Evolutionary conservation across 768 basidiomycete genomes (phyloP).

Genomic region (Boletus sp.): DNA sequence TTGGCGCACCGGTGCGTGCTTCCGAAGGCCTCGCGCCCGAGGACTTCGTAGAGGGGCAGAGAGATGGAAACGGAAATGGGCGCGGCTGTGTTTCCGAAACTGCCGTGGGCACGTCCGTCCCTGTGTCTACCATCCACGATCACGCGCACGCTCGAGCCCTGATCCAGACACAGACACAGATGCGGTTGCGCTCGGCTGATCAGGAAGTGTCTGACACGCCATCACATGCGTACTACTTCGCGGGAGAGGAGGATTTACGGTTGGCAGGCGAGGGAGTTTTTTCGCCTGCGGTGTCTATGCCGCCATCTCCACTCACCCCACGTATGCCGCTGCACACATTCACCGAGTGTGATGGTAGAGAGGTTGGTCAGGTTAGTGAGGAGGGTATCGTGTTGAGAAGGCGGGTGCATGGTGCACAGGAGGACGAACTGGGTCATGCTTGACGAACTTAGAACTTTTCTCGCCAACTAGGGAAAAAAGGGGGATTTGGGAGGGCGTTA

Average conservation of each 20-base stretch:
- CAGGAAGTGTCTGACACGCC: background rate
- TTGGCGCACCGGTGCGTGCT: background rate
- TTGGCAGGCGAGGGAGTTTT: constrained; percentile 72
- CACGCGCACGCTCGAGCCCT: background rate
- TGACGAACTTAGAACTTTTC: constrained; percentile 3
- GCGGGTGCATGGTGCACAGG: constrained; percentile 10
- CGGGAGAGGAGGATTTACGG: constrained; percentile 47
- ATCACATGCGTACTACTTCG: constrained; percentile 53
- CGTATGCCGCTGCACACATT: constrained; percentile 31
- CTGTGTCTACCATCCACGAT: background rate
- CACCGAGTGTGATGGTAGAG: constrained; percentile 5
- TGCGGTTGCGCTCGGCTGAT: background rate
- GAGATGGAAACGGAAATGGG: background rate
- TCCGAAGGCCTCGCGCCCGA: constrained; percentile 17
- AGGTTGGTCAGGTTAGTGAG: constrained; percentile 3
- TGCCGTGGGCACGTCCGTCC: background rate
- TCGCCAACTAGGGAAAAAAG: background rate
- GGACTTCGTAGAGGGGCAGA: constrained; percentile 2
- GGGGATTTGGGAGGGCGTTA: constrained; percentile 4
- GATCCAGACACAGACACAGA: background rate
- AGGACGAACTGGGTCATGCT: background rate
- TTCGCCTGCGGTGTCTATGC: constrained; percentile 65
- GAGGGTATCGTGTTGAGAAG: constrained; percentile 23
- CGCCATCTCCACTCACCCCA: constrained; percentile 61
- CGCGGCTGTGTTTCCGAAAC: background rate